These are phyloP conservation scores for Coffea canephora DNA, from an alignment of 257 asterid species.

Conservation along the genomic window DNA sequence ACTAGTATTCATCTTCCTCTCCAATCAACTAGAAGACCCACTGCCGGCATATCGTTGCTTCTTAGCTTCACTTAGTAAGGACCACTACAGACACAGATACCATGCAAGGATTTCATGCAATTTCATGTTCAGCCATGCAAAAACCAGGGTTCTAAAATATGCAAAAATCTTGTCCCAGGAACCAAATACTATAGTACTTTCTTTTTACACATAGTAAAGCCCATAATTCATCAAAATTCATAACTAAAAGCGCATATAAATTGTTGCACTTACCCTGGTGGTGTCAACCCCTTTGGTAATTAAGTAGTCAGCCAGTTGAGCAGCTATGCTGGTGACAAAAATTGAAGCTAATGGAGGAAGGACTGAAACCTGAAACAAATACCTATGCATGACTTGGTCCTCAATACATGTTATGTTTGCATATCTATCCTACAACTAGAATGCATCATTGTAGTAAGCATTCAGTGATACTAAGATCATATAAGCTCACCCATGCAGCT, in stretches of 20 bases:
- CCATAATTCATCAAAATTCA: neutral
- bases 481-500: conserved; percentile 89
- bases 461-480: conserved; percentile 13
- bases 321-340: conserved; percentile 75
- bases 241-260: neutral
- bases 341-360: conserved; percentile 98
- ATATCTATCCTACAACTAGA: neutral
- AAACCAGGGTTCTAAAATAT: neutral
- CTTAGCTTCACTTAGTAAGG: neutral
- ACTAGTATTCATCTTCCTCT: no score
- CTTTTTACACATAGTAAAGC: neutral
- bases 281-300: conserved; percentile 85
- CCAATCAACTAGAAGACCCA: neutral
- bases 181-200: neutral
- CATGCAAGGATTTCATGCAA: neutral
- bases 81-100: neutral
- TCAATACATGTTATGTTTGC: neutral
- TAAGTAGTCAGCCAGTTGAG: conserved; percentile 86
- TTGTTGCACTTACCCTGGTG: conserved; percentile 53
- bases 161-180: neutral
- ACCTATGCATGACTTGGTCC: neutral
- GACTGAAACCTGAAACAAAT: conserved; percentile 73
- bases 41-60: neutral
- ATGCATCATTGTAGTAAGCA: neutral
- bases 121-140: neutral